These are phyloP conservation scores for Candida sithepensis DNA, from an alignment of 805 yeast species.

Conservation along the genomic window DNA sequence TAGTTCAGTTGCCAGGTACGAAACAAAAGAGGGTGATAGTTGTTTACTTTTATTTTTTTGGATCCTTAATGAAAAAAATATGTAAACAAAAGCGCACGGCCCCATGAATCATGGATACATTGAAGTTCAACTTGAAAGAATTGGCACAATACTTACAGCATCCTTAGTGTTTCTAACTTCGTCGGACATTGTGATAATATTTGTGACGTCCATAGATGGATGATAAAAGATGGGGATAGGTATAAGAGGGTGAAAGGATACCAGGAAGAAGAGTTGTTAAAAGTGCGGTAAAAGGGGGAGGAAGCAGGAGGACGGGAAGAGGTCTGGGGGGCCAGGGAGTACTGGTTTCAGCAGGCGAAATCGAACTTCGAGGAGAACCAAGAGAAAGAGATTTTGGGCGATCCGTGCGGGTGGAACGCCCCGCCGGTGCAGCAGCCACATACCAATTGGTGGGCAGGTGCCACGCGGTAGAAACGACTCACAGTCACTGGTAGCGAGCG, in stretches of 20 bases:
- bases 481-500: too few relatives aligned
- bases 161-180: conserved; percentile 30
- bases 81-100: background rate
- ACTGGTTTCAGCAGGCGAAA: conserved; percentile 5
- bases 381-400: background rate
- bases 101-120: too few relatives aligned
- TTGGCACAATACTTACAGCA: conserved; percentile 20
- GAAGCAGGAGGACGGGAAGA: conserved; percentile 3
- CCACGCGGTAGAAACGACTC: too few relatives aligned
- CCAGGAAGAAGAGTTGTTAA: background rate
- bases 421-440: too few relatives aligned
- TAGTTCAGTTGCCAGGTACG: background rate
- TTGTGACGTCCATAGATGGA: background rate
- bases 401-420: too few relatives aligned
- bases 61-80: background rate
- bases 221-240: background rate
- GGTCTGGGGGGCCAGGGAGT: conserved; percentile 4
- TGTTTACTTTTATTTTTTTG: conserved; percentile 1
- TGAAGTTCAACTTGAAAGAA: background rate
- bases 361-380: conserved; percentile 3
- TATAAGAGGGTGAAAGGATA: background rate
- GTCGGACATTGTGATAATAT: conserved; percentile 14
- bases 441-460: too few relatives aligned
- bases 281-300: conserved; percentile 4
- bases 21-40: background rate